Evolutionary conservation across 768 basidiomycete species (phyloP), one percentile per base, ranked within the genome.

Genomic region (Calocybe gangraenosa): DNA sequence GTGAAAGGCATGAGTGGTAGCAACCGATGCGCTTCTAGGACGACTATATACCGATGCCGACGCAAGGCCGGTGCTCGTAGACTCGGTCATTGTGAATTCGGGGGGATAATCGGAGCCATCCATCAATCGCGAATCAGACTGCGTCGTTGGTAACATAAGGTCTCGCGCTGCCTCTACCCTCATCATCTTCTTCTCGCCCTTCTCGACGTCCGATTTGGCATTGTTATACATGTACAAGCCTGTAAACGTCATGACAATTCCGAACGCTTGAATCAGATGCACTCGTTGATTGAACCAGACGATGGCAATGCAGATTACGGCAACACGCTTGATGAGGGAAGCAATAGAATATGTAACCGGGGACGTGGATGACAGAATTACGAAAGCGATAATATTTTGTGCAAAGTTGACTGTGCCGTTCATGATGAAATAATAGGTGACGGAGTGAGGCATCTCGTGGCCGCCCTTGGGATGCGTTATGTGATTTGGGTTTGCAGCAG

Each of bases 291-390:
- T 83, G 70, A 97, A 98, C 95, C 95, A 99, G 40, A 93, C 72
- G 60, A 99, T 89, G 15, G 96, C 96, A 56, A 97, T 87, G 69
- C 92, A 94, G 59, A 99, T 99, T 58, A 99, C 96, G 37, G 84
- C 92, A 44, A 99, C 93, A 19, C 96, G 92, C 66, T 99, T 99
- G 70, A 97, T 82, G 58, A 99, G 81, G 3, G 92, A 96, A 2
- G 96, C 96, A 63, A 99, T 98, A 42, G 92, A 95, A 67, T 99
- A 99, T 0, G 96, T 98, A 54, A 99, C 96, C 15, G 96, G 95
- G 9, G 95, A 97, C 2, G 92, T 95, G 21, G 89, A 91, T 1
- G 95, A 84, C 38, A 99, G 81, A 58, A 99, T 91, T 61, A 94
- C 77, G 69, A 99, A 99, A 22, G 96, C 96, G 57, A 98, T 89